These are phyloP conservation scores for Globisporangium nodosum DNA, from an alignment of 352 stramenopile genomes.

Conservation along the genomic window DNA sequence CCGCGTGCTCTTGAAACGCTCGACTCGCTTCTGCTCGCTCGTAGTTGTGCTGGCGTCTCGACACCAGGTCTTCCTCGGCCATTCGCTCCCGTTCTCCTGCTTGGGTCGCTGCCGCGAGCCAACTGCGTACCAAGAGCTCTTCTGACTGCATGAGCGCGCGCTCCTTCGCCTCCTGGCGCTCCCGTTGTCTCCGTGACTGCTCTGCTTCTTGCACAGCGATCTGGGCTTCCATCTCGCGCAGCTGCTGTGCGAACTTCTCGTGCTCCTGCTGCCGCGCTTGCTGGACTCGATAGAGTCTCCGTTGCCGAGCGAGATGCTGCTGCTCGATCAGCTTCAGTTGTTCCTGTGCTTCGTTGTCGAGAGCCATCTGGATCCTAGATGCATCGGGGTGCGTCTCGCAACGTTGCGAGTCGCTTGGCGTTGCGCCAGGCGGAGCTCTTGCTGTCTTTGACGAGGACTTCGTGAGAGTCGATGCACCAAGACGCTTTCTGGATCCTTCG, in stretches of 20 bases:
- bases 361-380: too few species aligned
- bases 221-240: constrained; percentile 13
- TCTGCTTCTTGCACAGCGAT: constrained; percentile 11
- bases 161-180: constrained; percentile 10
- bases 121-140: constrained; percentile 3
- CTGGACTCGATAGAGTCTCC: constrained; percentile 6
- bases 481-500: too few species aligned
- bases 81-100: not conserved
- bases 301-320: constrained; percentile 12
- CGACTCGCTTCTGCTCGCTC: not conserved
- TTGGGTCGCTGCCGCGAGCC: not conserved
- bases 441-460: too few species aligned
- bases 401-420: too few species aligned
- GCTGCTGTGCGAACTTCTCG: constrained; percentile 16
- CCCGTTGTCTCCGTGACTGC: constrained; percentile 1
- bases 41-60: not conserved
- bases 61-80: constrained; percentile 5
- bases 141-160: constrained; percentile 16
- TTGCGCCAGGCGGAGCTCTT: too few species aligned
- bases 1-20: not conserved
- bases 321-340: constrained; percentile 9
- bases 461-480: too few species aligned
- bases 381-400: too few species aligned
- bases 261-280: constrained; percentile 22
- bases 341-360: not conserved